A percentile compares a stretch with the other conserved stretches of the same genome.
Conservation (phyloP, 129 eudicot genomes). For the Gnaphalium uliginosum region DNA sequence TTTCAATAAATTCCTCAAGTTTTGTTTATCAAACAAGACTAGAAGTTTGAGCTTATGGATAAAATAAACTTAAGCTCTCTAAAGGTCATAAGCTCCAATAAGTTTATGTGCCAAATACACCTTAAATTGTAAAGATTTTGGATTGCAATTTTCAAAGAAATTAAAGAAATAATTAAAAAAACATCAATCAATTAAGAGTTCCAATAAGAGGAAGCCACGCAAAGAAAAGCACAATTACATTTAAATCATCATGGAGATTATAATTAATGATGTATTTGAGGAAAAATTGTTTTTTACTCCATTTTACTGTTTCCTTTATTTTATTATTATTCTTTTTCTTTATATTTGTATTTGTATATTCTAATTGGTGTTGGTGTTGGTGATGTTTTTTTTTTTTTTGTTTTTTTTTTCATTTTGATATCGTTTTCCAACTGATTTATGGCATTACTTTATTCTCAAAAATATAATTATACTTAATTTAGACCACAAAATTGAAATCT, state of each 20-base stretch:
- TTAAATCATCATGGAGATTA: not conserved
- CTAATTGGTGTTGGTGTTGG: no score
- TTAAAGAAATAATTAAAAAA: not conserved
- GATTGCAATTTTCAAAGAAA: not conserved
- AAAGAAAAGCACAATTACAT: conserved; percentile 12
- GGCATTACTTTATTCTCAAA: conserved; percentile 7
- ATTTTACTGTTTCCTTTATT: no score
- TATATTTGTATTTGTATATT: no score
- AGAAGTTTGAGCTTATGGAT: no score
- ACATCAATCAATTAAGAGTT: not conserved
- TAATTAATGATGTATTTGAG: conserved; percentile 17
- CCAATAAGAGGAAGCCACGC: conserved; percentile 14
- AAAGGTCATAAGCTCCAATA: no score
- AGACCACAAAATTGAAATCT: conserved; percentile 21
- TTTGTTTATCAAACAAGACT: no score
- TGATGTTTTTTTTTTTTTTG: conserved; percentile 34
- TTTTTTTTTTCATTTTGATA: conserved; percentile 25
- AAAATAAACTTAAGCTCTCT: no score
- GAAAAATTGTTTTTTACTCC: conserved; percentile 13
- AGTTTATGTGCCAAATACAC: no score
- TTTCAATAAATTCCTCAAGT: no score
- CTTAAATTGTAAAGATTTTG: not conserved
- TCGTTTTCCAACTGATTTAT: conserved; percentile 28
- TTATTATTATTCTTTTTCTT: not conserved
- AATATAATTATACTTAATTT: conserved; percentile 13